Conservation (phyloP, 768 basidiomycete species). For the Lactarius psammicola region DNA sequence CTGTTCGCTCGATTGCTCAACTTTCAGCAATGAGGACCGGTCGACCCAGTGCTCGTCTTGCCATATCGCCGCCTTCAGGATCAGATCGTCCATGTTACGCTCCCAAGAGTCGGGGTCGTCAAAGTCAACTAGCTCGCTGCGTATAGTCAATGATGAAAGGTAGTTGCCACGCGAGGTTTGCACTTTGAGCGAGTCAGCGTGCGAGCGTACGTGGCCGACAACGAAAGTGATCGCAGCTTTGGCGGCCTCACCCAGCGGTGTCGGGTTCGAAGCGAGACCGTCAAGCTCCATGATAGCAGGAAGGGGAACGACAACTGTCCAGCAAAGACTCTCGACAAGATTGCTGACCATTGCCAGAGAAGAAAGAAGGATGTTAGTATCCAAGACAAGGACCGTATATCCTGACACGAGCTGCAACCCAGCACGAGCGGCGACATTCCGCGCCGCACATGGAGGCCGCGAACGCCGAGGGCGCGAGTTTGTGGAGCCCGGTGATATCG, state of each 20-base stretch:
- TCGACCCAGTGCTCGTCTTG: conserved; percentile 92
- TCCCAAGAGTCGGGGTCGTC: conserved; percentile 46
- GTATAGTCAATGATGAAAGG: conserved; percentile 76
- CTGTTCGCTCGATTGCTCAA: conserved; percentile 30
- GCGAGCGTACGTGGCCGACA: conserved; percentile 69
- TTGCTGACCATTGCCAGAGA: conserved; percentile 70
- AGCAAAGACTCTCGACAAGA: conserved; percentile 74
- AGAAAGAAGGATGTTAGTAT: conserved; percentile 92
- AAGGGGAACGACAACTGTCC: conserved; percentile 90
- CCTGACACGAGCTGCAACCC: conserved; percentile 67
- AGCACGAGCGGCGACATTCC: conserved; percentile 38
- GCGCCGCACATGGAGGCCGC: conserved; percentile 34
- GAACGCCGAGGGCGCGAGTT: conserved; percentile 29
- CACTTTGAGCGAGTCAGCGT: conserved; percentile 80
- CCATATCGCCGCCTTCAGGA: conserved; percentile 90
- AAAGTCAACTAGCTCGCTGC: conserved; percentile 83
- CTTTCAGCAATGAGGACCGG: conserved; percentile 69
- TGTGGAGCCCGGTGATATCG: conserved; percentile 31
- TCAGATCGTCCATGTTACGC: conserved; percentile 91
- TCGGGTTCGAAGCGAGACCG: conserved; percentile 65
- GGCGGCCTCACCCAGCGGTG: conserved; percentile 71
- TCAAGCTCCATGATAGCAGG: conserved; percentile 98
- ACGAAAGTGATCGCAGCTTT: conserved; percentile 72
- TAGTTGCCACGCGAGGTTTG: conserved; percentile 97
- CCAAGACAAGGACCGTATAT: conserved; percentile 87